Percentiles rank a stretch among this genome's conserved stretches.
These are phyloP conservation scores for Cercospora berteroae DNA, from an alignment of 2,329 filamentous ascomycete genomes.

Conservation along the genomic window DNA sequence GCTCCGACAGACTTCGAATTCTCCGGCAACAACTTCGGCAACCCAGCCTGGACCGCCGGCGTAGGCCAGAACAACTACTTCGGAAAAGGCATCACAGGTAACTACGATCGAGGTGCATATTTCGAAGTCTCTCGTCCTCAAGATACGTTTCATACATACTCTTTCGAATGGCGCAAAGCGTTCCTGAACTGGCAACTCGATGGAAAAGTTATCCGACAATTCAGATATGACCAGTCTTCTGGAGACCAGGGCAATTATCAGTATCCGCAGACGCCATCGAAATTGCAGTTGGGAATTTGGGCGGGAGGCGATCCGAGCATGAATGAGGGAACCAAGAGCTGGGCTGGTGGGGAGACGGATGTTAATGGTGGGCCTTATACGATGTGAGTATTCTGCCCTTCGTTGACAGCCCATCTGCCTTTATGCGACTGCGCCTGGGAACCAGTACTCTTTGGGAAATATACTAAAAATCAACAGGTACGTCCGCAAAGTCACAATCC, in stretches of 20 bases:
- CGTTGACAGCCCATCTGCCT: too few relatives aligned
- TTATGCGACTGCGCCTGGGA: too few relatives aligned
- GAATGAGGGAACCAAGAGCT: conserved; percentile 11
- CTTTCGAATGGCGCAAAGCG: conserved; percentile 65
- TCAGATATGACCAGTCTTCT: conserved; percentile 26
- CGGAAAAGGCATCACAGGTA: conserved; percentile 55
- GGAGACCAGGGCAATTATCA: conserved; percentile 15
- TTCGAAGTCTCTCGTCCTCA: conserved; percentile 33
- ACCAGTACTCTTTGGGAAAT: too few relatives aligned
- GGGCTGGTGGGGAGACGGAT: conserved; percentile 20
- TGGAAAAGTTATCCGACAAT: conserved; percentile 48
- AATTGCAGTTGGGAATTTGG: conserved; percentile 24
- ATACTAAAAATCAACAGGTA: background rate
- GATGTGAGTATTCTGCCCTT: background rate
- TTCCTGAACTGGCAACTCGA: conserved; percentile 64
- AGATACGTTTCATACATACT: conserved; percentile 64
- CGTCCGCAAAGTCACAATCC: conserved; percentile 14
- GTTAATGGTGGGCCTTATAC: conserved; percentile 16
- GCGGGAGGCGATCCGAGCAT: conserved; percentile 15
- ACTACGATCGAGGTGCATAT: conserved; percentile 48
- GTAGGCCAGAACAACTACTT: conserved; percentile 54
- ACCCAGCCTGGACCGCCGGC: background rate
- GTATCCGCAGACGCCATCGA: conserved; percentile 25
- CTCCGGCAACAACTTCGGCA: conserved; percentile 33
- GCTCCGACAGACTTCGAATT: conserved; percentile 48